phyloP scores from a whole-genome alignment of 2,329 filamentous ascomycete genomes.

The Acrodontium crateriforme region DNA sequence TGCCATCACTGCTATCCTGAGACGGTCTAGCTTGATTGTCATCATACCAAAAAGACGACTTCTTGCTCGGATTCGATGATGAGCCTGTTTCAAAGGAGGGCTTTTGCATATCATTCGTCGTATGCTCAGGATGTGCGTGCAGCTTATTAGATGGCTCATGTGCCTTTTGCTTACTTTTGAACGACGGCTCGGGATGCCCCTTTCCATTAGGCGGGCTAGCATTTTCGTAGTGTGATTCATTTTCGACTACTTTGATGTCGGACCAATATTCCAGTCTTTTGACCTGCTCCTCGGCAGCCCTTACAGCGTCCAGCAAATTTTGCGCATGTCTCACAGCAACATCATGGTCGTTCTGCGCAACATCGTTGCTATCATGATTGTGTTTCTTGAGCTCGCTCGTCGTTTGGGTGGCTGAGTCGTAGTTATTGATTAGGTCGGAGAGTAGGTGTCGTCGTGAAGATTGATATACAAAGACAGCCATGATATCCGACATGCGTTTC shows the following conservation, averaged over 20 bases:
- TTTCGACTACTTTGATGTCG: constrained; percentile 39
- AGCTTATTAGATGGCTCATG: constrained; percentile 6
- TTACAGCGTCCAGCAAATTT: constrained; percentile 59
- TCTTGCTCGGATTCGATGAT: constrained; percentile 1
- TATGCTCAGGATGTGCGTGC: constrained; percentile 10
- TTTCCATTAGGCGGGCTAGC: constrained; percentile 4
- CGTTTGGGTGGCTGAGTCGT: constrained; percentile 41
- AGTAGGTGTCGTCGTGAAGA: constrained; percentile 68
- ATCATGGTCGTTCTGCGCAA: constrained; percentile 29
- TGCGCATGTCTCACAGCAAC: constrained; percentile 37
- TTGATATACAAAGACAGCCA: constrained; percentile 81
- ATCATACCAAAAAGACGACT: constrained; percentile 3
- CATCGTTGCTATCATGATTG: constrained; percentile 26
- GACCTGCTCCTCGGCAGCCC: constrained; percentile 68
- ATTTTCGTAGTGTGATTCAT: constrained; percentile 1
- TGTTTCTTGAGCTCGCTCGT: constrained; percentile 31
- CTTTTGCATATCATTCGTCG: not conserved
- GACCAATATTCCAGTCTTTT: constrained; percentile 77
- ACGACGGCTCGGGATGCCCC: constrained; percentile 6
- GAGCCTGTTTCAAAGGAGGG: no score
- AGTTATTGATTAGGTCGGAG: constrained; percentile 47
- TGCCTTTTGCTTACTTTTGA: constrained; percentile 9
- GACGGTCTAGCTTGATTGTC: not conserved
- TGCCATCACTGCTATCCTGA: constrained; percentile 3
- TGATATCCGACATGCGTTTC: constrained; percentile 66